A percentile compares a stretch with the other conserved stretches of the same genome.
These are phyloP conservation scores for Salmacisia buchloeana DNA, from an alignment of 1,284 basidiomycete species.

Conservation along the genomic window DNA sequence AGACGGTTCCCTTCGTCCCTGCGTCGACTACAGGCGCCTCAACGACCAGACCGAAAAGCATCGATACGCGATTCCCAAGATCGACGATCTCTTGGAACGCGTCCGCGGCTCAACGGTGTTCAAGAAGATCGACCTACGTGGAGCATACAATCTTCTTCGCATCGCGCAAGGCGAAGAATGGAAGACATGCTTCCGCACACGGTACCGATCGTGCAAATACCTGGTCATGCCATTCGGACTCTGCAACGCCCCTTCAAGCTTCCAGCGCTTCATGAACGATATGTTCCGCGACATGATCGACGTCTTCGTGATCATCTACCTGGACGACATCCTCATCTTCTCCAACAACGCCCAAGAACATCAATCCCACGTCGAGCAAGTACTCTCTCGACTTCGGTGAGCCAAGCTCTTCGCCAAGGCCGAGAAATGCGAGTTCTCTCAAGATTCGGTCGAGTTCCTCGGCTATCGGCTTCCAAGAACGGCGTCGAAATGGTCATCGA, in stretches of 20 bases:
- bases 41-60: too few species aligned
- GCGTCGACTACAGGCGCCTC: too few species aligned
- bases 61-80: conserved; percentile 9
- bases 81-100: conserved; percentile 7
- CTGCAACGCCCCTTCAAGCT: too few species aligned
- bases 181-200: conserved; percentile 34
- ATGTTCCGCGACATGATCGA: too few species aligned
- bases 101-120: neutral
- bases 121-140: conserved; percentile 8
- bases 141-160: conserved; percentile 38
- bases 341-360: conserved; percentile 24
- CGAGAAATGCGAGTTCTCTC: conserved; percentile 12
- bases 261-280: too few species aligned
- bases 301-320: too few species aligned
- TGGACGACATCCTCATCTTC: too few species aligned
- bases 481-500: conserved; percentile 52
- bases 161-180: conserved; percentile 52
- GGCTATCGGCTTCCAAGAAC: conserved; percentile 51
- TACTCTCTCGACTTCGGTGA: neutral
- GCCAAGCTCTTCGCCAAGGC: too few species aligned
- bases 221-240: conserved; percentile 13
- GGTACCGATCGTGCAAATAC: conserved; percentile 8
- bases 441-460: conserved; percentile 51
- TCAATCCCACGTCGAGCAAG: conserved; percentile 1
- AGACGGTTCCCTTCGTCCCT: too few species aligned